A percentile compares a stretch with the other conserved stretches of the same genome.
Evolutionary conservation across 768 basidiomycete genomes (phyloP).

Genomic region (Mycena indigotica): DNA sequence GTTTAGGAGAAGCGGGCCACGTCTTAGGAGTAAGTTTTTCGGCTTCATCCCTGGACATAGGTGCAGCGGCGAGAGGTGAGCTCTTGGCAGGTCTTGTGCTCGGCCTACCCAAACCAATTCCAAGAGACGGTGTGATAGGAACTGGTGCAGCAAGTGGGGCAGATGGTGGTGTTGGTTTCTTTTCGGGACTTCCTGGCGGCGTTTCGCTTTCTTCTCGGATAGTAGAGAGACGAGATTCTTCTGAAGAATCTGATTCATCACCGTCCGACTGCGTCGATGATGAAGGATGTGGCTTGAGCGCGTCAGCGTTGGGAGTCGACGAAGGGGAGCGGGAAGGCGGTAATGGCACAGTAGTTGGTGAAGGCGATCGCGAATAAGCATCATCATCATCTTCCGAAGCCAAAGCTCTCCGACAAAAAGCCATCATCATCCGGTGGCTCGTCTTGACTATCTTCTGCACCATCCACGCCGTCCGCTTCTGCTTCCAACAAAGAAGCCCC

Average conservation of each 20-base stretch:
- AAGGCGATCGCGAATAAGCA: conserved; percentile 30
- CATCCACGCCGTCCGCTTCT: conserved; percentile 31
- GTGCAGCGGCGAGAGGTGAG: conserved; percentile 67
- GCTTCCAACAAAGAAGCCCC: conserved; percentile 54
- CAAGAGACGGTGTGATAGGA: conserved; percentile 40
- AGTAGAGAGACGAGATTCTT: conserved; percentile 10
- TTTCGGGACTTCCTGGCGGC: neutral
- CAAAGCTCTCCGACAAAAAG: conserved; percentile 36
- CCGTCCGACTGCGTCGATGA: too few species aligned
- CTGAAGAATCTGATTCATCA: conserved; percentile 28
- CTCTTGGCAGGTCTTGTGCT: conserved; percentile 70
- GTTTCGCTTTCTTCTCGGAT: conserved; percentile 1
- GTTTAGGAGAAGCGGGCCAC: conserved; percentile 45
- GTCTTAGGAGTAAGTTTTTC: conserved; percentile 37
- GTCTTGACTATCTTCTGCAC: conserved; percentile 28
- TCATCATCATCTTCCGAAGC: conserved; percentile 30
- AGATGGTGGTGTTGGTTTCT: neutral
- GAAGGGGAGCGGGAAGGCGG: conserved; percentile 55
- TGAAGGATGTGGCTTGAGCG: conserved; percentile 55
- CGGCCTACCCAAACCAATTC: conserved; percentile 55
- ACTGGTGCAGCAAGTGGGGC: conserved; percentile 29
- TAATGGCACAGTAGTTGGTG: conserved; percentile 38
- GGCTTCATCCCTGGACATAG: conserved; percentile 48
- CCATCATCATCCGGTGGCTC: conserved; percentile 31
- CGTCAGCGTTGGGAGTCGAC: conserved; percentile 61